phyloP scores from a whole-genome alignment of 192 early-diverging fungal genomes.

The Rhizoclosmatium sp. region DNA sequence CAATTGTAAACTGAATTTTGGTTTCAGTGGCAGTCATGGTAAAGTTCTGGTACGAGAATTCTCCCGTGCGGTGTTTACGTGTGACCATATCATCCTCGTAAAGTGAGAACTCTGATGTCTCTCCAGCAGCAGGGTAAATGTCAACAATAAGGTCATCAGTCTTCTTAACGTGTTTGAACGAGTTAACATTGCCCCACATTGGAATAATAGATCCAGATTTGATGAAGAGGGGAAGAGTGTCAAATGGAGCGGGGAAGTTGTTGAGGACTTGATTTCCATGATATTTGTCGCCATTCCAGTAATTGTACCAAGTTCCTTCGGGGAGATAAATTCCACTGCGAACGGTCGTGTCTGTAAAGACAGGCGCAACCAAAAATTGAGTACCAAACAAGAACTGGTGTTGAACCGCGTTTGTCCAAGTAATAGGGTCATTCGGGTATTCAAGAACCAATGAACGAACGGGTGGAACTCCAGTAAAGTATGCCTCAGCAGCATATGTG shows the following conservation, averaged over 20 bases:
- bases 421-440: constrained; percentile 19
- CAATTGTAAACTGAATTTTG: constrained; percentile 6
- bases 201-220: constrained; percentile 30
- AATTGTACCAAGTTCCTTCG: constrained; percentile 22
- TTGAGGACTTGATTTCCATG: neutral
- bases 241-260: constrained; percentile 14
- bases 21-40: neutral
- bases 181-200: constrained; percentile 11
- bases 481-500: constrained; percentile 12
- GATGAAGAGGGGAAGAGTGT: constrained; percentile 30
- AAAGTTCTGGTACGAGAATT: constrained; percentile 10
- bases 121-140: constrained; percentile 3
- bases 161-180: neutral
- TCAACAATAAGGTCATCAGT: neutral
- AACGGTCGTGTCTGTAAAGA: neutral
- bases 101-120: neutral
- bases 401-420: neutral
- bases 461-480: constrained; percentile 13
- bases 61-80: neutral
- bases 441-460: constrained; percentile 14
- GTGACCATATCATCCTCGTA: constrained; percentile 24
- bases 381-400: constrained; percentile 32
- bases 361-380: constrained; percentile 28
- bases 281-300: constrained; percentile 11
- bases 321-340: constrained; percentile 23